Base-by-base conservation (phyloP, 805 yeast genomes). In the Monosporozyma servazzii region DNA sequence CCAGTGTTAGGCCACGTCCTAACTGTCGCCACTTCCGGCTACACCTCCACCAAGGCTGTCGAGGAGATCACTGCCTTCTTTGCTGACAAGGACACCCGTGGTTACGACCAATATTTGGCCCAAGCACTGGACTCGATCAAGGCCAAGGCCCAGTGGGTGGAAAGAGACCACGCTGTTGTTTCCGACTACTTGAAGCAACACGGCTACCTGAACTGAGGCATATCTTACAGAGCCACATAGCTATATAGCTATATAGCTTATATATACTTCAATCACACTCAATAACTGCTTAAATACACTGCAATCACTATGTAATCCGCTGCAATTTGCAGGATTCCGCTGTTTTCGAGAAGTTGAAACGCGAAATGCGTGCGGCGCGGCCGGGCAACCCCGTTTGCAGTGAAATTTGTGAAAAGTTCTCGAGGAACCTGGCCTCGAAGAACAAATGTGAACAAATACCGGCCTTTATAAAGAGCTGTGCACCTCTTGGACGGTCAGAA, bases 1-100 rank as follows among this genome's bases (percentile, higher is more conserved):
- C 75, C 88, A 31, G 79, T 89, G 85, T 75, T 90, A 60, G 84
- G 90, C 20, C 74, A 82, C 23, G 82, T 91, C 53, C 84, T 90
- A 39, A 74, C 75, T 37, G 55, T 84, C 33, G 70, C 82, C 46
- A 76, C 86, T 45, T 68, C 80, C 23, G 80, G 84, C 1, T 83
- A 81, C 69, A 76, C 88, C 31, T 77, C 78, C 51, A 66, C 67
- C 41, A 76, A 73, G 40, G 81, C 80, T 57, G 74, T 74, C 57
- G 72, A 73, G 20, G 75, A 73, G 51, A 75, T 82, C 53, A 71
- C 72, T 53, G 62, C 63, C 31, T 77, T 81, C 75, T 80, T 80
- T 59, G 66, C 62, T 18, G 64, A 53, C 33, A 81, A 76, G 64
- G 71, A 77, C 54, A 79, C 84, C 52, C 79, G 77, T 59, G 85